These are phyloP conservation scores for Aspergillus steynii DNA, from an alignment of 495 filamentous ascomycete genomes.

Conservation along the genomic window DNA sequence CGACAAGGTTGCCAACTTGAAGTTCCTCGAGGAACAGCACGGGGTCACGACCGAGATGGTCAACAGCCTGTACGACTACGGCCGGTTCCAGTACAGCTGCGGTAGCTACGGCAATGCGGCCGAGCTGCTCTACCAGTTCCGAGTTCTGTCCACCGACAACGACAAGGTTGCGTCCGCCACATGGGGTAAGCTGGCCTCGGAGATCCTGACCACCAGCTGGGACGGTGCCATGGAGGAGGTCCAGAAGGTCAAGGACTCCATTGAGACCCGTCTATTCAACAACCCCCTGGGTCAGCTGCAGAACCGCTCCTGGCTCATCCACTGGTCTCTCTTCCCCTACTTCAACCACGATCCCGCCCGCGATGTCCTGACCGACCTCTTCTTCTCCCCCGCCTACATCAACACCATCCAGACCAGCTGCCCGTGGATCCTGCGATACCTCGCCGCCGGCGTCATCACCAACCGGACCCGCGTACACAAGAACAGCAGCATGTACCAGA, in stretches of 20 bases:
- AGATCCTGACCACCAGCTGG: conserved; percentile 93
- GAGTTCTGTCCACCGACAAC: conserved; percentile 94
- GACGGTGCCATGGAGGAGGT: conserved; percentile 95
- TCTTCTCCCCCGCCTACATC: conserved; percentile 95
- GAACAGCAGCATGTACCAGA: conserved; percentile 81
- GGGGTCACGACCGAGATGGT: conserved; percentile 93
- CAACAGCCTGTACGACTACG: conserved; percentile 88
- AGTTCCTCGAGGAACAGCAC: conserved; percentile 92
- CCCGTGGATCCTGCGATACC: conserved; percentile 94
- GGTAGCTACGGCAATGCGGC: conserved; percentile 87
- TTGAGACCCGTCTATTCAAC: conserved; percentile 90
- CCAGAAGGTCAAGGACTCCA: conserved; percentile 86
- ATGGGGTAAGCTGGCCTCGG: conserved; percentile 93
- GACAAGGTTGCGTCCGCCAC: conserved; percentile 93
- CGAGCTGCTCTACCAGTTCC: conserved; percentile 91
- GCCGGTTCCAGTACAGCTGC: conserved; percentile 94
- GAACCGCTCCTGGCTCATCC: conserved; percentile 94
- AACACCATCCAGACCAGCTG: conserved; percentile 98
- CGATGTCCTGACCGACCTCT: conserved; percentile 87
- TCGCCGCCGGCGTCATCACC: conserved; percentile 93
- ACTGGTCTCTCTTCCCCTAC: conserved; percentile 98
- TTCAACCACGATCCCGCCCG: conserved; percentile 95
- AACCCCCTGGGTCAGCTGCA: conserved; percentile 92
- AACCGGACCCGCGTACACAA: conserved; percentile 83
- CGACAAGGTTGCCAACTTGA: conserved; percentile 97